Percentiles rank a stretch among this genome's conserved stretches.
phyloP scores from a whole-genome alignment of 1,284 basidiomycete genomes.

The Inonotus hispidus region DNA sequence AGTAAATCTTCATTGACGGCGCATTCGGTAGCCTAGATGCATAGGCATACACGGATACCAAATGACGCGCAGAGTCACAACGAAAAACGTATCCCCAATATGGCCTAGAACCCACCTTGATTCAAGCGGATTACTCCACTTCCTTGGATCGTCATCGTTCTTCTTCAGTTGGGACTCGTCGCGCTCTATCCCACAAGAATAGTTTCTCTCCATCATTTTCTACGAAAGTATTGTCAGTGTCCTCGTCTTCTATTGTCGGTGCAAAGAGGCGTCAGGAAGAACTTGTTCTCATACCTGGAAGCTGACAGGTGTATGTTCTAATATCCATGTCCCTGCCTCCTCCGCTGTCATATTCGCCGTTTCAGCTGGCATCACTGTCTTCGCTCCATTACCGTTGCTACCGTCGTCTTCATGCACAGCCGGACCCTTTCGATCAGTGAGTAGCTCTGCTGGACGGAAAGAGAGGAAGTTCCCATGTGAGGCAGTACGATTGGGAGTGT shows the following conservation, averaged over 20 bases:
- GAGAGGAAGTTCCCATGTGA: constrained; percentile 82
- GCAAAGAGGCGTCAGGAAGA: background rate
- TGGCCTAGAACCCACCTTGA: constrained; percentile 45
- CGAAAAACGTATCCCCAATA: no score
- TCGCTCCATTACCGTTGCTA: constrained; percentile 21
- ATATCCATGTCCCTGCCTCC: constrained; percentile 74
- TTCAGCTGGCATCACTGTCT: constrained; percentile 28
- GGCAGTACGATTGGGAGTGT: constrained; percentile 42
- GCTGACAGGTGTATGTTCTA: constrained; percentile 77
- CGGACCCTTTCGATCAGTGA: background rate
- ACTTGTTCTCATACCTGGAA: constrained; percentile 57
- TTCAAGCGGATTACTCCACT: constrained; percentile 97
- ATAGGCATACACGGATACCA: background rate
- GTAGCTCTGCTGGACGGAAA: constrained; percentile 50
- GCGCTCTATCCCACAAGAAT: constrained; percentile 89
- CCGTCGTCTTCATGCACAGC: background rate
- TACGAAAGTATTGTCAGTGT: constrained; percentile 28
- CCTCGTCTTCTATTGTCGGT: background rate
- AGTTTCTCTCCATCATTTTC: constrained; percentile 89
- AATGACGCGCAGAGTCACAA: no score
- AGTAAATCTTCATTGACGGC: constrained; percentile 90
- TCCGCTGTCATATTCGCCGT: constrained; percentile 75
- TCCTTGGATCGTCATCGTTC: constrained; percentile 69
- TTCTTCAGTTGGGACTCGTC: constrained; percentile 57
- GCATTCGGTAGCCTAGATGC: constrained; percentile 80